phyloP scores from a whole-genome alignment of 1,284 basidiomycete genomes.

The Meripilus lineatus region DNA sequence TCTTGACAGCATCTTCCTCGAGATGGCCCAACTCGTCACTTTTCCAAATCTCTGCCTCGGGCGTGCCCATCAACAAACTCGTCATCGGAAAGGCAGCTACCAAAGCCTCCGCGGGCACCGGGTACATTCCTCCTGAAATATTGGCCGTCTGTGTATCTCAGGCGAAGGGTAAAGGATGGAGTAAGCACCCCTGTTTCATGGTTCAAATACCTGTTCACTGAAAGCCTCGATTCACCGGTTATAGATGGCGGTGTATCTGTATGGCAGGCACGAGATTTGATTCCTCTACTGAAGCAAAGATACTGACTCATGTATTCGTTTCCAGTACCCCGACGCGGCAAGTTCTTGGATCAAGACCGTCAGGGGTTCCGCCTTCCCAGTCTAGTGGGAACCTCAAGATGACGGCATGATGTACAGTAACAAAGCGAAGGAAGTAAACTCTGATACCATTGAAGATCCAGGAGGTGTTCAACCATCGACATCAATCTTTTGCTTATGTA shows the following conservation, averaged over 20 bases:
- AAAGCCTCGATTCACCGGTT: conserved; percentile 1
- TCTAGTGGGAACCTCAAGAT: conserved; percentile 9
- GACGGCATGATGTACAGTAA: not conserved
- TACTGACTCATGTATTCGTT: conserved; percentile 1
- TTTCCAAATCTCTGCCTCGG: conserved; percentile 60
- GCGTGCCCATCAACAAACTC: conserved; percentile 44
- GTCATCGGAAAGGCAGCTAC: conserved; percentile 63
- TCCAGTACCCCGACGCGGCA: conserved; percentile 39
- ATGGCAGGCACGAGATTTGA: conserved; percentile 29
- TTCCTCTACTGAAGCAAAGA: conserved; percentile 2
- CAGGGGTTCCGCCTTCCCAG: conserved; percentile 24
- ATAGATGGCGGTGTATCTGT: conserved; percentile 48
- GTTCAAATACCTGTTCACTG: too few relatives aligned
- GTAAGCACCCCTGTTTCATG: conserved; percentile 23
- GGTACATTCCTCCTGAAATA: conserved; percentile 47
- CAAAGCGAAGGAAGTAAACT: not conserved
- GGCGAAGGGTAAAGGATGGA: conserved; percentile 54
- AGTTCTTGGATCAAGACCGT: conserved; percentile 42
- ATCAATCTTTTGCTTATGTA: too few relatives aligned
- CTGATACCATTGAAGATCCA: too few relatives aligned
- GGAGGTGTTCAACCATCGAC: too few relatives aligned
- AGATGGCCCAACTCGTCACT: conserved; percentile 45
- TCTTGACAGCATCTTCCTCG: conserved; percentile 47
- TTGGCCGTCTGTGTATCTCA: conserved; percentile 51
- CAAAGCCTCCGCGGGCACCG: conserved; percentile 48